Percentiles rank a stretch among this genome's conserved stretches.
Conservation (phyloP, 495 filamentous ascomycete genomes). For the Podospora bellae-mahoneyi region DNA sequence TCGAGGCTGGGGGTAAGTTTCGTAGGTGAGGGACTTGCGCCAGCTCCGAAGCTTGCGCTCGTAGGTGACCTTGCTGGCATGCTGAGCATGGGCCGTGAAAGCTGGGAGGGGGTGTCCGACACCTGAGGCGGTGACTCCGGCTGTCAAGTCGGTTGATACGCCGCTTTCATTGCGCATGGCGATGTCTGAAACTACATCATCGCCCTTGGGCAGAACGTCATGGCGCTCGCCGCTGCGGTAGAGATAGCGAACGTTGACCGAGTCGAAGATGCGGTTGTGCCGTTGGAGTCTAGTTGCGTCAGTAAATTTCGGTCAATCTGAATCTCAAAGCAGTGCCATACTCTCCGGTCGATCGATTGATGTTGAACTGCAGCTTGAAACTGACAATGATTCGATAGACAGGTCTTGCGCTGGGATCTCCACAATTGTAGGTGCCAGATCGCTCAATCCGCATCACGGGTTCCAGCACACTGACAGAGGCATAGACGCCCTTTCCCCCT, state of each 20-base stretch:
- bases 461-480: constrained; percentile 25
- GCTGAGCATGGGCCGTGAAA: constrained; percentile 23
- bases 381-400: constrained; percentile 24
- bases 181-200: constrained; percentile 19
- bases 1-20: constrained; percentile 18
- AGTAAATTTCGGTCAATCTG: not conserved
- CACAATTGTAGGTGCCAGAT: constrained; percentile 10
- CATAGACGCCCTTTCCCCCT: constrained; percentile 17
- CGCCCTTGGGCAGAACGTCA: constrained; percentile 22
- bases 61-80: constrained; percentile 25
- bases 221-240: constrained; percentile 26
- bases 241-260: constrained; percentile 24
- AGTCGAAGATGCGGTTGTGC: constrained; percentile 28
- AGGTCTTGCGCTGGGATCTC: constrained; percentile 6
- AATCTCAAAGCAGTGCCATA: not conserved
- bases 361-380: constrained; percentile 23
- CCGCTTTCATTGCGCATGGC: constrained; percentile 17
- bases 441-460: constrained; percentile 27
- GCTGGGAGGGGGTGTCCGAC: constrained; percentile 15
- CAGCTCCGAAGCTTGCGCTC: constrained; percentile 26
- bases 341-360: constrained; percentile 17
- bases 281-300: constrained; percentile 10
- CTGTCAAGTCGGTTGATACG: constrained; percentile 9
- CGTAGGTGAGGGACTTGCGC: constrained; percentile 24
- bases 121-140: constrained; percentile 12